Evolutionary conservation across 2,329 filamentous ascomycete genomes (phyloP).

Genomic region (Leptographium procerum): DNA sequence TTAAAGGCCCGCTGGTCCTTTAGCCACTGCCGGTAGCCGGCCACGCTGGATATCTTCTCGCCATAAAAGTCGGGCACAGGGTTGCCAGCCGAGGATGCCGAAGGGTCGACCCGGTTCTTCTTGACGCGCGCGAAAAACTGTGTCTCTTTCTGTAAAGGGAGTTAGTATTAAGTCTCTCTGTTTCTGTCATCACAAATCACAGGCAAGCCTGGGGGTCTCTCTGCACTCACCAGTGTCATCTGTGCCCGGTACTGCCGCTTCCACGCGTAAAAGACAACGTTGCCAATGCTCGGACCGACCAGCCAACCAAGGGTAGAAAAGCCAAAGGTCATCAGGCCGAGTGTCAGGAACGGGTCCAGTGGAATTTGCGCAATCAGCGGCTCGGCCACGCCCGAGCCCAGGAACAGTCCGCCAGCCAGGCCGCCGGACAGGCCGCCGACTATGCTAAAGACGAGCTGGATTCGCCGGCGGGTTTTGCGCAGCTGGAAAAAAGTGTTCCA

Average conservation of each 20-base stretch:
- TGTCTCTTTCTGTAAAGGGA: constrained; percentile 67
- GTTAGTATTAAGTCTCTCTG: not conserved
- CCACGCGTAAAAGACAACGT: constrained; percentile 63
- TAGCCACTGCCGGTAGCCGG: constrained; percentile 86
- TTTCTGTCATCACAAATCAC: too few relatives aligned
- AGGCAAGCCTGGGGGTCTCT: too few relatives aligned
- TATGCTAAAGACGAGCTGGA: constrained; percentile 70
- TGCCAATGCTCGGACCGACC: constrained; percentile 71
- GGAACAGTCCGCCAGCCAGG: constrained; percentile 48
- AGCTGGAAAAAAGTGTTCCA: constrained; percentile 93
- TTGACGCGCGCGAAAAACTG: constrained; percentile 89
- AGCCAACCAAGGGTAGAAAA: constrained; percentile 82
- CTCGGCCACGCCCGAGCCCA: constrained; percentile 64
- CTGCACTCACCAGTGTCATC: constrained; percentile 52
- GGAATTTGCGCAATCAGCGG: constrained; percentile 59
- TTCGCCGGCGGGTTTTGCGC: constrained; percentile 71
- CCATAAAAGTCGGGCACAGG: constrained; percentile 97
- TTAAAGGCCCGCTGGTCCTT: constrained; percentile 97
- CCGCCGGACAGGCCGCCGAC: constrained; percentile 52
- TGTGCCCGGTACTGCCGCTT: constrained; percentile 60
- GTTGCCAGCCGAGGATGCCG: constrained; percentile 78
- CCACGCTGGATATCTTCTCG: constrained; percentile 90
- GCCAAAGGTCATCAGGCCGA: constrained; percentile 68
- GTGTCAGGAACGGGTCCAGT: constrained; percentile 75
- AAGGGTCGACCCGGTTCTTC: constrained; percentile 84